Base-by-base conservation (phyloP, 1,139 yeast species). In the Candida buenavistaensis region DNA sequence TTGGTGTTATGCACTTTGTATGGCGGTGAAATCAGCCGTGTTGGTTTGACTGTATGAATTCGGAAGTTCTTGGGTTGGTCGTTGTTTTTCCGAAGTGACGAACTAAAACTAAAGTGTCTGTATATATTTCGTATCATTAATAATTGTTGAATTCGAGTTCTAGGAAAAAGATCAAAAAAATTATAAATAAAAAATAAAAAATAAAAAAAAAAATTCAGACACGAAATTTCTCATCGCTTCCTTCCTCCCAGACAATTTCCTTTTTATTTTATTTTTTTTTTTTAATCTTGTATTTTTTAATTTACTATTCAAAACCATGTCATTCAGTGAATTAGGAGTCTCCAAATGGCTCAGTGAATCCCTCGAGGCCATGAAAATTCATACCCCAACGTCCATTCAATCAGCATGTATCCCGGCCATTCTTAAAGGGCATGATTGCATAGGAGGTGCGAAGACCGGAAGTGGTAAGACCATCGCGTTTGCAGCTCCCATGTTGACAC, bases 381-480 rank as follows among this genome's bases (percentile, higher is more conserved):
- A 73, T 26, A 70, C 75, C 5, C 98, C 99, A 2, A 87, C 97
- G 0, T 77, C 80, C 19, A 90, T 92, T 63, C 99, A 92, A 57
- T 54, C 70, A 4, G 89, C 89, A 2, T 89, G 97, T 56, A 92
- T 92, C 32, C 97, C 97, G 0, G 77, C 83, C 40, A 86, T 92
- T 41, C 57, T 92, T 29, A 70, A 68, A 23, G 97, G 95, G 7
- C 77, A 81, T 47, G 96, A 90, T 58, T 90, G 97, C 58, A 92
- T 92, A 33, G 99, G 98, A 34, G 98, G 98, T 24, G 98, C 99
- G 28, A 86, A 86, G 59, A 92, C 99, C 0, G 99, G 99, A 63
- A 83, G 95, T 21, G 99, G 99, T 75, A 92, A 92, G 56, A 92
- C 99, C 3, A 82, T 94, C 22, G 96, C 98, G 0, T 92, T 92